Conservation (phyloP, 768 basidiomycete genomes). For the Pleurotus salmoneostramineus region DNA sequence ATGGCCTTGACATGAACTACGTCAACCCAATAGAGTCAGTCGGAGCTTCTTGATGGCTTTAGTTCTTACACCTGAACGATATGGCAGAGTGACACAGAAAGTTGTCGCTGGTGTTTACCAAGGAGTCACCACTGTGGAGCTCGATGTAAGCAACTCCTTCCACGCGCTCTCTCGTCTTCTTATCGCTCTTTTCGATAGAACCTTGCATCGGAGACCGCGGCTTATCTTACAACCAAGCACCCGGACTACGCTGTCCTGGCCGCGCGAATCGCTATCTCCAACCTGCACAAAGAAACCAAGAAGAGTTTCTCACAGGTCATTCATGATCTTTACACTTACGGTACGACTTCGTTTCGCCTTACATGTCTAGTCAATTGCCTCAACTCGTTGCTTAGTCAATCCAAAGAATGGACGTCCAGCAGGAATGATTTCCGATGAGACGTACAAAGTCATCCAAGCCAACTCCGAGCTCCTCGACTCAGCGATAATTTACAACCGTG, state of each 20-base stretch:
- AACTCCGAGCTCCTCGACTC: slow-evolving; percentile 85
- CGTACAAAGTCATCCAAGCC: slow-evolving; percentile 75
- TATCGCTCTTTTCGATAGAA: slow-evolving; percentile 50
- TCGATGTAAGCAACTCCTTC: slow-evolving; percentile 62
- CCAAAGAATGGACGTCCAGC: slow-evolving; percentile 88
- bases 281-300: slow-evolving; percentile 98
- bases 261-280: slow-evolving; percentile 97
- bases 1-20: slow-evolving; percentile 89
- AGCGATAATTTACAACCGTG: slow-evolving; percentile 96
- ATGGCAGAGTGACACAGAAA: slow-evolving; percentile 77
- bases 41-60: not conserved
- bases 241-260: slow-evolving; percentile 98
- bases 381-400: slow-evolving; percentile 51
- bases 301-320: slow-evolving; percentile 94
- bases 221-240: slow-evolving; percentile 94
- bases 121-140: slow-evolving; percentile 95
- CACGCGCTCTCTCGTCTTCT: not conserved
- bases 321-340: slow-evolving; percentile 84
- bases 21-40: slow-evolving; percentile 90
- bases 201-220: slow-evolving; percentile 95
- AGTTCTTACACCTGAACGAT: not conserved
- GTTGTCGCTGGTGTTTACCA: slow-evolving; percentile 92
- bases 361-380: slow-evolving; percentile 16
- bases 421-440: slow-evolving; percentile 89
- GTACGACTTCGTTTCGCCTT: slow-evolving; percentile 34